Evolutionary conservation across 139 green algal genomes (phyloP).

Genomic region (Desmodesmus armatus): DNA sequence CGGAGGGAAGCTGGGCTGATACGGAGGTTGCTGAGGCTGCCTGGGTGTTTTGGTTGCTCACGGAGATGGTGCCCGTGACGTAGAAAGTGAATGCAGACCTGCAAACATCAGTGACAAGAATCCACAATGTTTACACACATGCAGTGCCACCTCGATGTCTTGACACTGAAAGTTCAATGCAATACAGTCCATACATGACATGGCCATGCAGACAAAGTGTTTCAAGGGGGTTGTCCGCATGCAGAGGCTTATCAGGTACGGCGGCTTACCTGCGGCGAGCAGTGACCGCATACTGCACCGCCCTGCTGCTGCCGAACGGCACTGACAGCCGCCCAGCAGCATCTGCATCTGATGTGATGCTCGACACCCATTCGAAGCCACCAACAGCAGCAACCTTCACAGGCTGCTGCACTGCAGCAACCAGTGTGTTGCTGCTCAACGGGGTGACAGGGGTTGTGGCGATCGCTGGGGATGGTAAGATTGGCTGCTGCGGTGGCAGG

Average conservation of each 20-base stretch:
- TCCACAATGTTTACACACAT: no score
- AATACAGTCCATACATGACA: no score
- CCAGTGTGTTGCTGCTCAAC: neutral
- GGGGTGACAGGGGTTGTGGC: no score
- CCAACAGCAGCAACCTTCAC: neutral
- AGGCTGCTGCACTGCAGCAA: neutral
- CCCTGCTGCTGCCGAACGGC: neutral
- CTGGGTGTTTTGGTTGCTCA: slow-evolving; percentile 5
- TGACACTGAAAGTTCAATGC: no score
- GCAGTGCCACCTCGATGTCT: no score
- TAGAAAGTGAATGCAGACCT: no score
- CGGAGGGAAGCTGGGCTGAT: neutral
- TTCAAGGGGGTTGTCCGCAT: no score
- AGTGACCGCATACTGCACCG: slow-evolving; percentile 16
- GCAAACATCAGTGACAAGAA: no score
- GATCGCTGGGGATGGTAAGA: neutral
- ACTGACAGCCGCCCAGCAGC: neutral
- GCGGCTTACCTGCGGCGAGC: no score
- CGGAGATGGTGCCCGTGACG: slow-evolving; percentile 7
- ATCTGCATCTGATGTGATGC: neutral
- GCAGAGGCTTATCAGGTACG: no score
- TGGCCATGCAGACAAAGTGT: no score
- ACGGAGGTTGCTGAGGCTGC: neutral
- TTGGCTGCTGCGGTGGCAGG: neutral
- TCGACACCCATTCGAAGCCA: slow-evolving; percentile 1